These are phyloP conservation scores for Stemphylium beticola DNA, from an alignment of 2,329 filamentous ascomycete species.

Conservation along the genomic window DNA sequence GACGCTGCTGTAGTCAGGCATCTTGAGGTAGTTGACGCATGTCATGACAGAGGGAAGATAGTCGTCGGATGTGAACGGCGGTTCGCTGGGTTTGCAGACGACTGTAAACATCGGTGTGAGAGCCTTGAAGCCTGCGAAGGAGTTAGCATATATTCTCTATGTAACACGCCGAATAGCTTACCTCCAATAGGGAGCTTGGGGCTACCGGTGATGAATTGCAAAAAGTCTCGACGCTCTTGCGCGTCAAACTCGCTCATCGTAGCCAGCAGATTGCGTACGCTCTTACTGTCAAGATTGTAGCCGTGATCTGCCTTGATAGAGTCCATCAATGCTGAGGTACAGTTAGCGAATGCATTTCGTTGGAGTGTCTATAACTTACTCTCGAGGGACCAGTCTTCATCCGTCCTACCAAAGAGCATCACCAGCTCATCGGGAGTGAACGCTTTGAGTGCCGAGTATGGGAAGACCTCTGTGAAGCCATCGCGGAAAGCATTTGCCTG, in stretches of 20 bases:
- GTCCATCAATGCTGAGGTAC: slow-evolving; percentile 79
- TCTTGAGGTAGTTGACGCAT: slow-evolving; percentile 97
- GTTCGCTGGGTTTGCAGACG: slow-evolving; percentile 97
- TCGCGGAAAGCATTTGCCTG: slow-evolving; percentile 90
- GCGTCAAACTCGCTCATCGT: slow-evolving; percentile 86
- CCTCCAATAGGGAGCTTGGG: slow-evolving; percentile 98
- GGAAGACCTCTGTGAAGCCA: slow-evolving; percentile 96
- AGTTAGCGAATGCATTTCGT: slow-evolving; percentile 34
- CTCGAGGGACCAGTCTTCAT: slow-evolving; percentile 97
- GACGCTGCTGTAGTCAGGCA: slow-evolving; percentile 88
- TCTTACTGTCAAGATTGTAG: slow-evolving; percentile 98
- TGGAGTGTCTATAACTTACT: slow-evolving; percentile 65
- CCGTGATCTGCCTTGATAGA: slow-evolving; percentile 99
- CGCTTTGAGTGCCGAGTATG: slow-evolving; percentile 86
- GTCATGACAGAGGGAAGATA: slow-evolving; percentile 99
- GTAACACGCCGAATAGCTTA: slow-evolving; percentile 53
- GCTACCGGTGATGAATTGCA: slow-evolving; percentile 97
- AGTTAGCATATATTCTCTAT: background rate
- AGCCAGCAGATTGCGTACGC: slow-evolving; percentile 89
- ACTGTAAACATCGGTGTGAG: slow-evolving; percentile 99
- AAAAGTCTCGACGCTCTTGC: slow-evolving; percentile 83
- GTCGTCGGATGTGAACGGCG: slow-evolving; percentile 91
- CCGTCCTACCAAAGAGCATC: slow-evolving; percentile 87
- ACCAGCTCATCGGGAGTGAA: slow-evolving; percentile 96
- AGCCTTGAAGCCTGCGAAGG: slow-evolving; percentile 81